Evolutionary conservation across 2,329 filamentous ascomycete genomes (phyloP).

Genomic region (Fusarium globosum): DNA sequence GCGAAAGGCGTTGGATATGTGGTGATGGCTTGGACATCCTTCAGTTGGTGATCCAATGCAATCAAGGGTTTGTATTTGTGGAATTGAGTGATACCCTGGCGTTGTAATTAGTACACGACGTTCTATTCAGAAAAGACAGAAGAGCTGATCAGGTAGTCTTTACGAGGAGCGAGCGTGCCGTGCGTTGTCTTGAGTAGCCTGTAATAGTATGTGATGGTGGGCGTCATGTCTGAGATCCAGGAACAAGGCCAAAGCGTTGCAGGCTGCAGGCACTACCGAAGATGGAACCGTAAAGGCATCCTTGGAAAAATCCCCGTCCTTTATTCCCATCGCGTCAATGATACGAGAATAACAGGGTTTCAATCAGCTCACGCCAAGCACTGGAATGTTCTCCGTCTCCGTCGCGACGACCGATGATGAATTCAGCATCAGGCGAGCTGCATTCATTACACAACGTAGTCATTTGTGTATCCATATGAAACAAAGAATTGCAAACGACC

Average conservation of each 20-base stretch:
- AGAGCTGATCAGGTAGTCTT: not conserved
- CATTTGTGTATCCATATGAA: not conserved
- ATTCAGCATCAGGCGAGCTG: constrained; percentile 25
- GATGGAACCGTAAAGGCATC: not conserved
- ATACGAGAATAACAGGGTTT: not conserved
- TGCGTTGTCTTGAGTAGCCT: not conserved
- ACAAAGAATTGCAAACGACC: not conserved
- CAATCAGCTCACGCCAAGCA: not conserved
- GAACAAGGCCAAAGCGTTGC: not conserved
- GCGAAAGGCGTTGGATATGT: not conserved
- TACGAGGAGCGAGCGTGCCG: not conserved
- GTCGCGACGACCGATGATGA: not conserved
- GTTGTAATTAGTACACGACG: not conserved
- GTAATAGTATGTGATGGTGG: not conserved
- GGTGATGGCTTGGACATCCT: not conserved
- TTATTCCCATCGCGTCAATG: not conserved
- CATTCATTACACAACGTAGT: constrained; percentile 14
- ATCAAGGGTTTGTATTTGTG: not conserved
- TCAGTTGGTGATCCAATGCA: not conserved
- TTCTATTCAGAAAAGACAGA: not conserved
- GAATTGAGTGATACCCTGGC: not conserved
- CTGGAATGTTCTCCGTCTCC: not conserved
- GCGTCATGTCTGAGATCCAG: not conserved
- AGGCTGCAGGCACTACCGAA: constrained; percentile 10
- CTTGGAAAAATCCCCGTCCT: not conserved